phyloP scores from a whole-genome alignment of 768 basidiomycete species.

The Boletus sp. region DNA sequence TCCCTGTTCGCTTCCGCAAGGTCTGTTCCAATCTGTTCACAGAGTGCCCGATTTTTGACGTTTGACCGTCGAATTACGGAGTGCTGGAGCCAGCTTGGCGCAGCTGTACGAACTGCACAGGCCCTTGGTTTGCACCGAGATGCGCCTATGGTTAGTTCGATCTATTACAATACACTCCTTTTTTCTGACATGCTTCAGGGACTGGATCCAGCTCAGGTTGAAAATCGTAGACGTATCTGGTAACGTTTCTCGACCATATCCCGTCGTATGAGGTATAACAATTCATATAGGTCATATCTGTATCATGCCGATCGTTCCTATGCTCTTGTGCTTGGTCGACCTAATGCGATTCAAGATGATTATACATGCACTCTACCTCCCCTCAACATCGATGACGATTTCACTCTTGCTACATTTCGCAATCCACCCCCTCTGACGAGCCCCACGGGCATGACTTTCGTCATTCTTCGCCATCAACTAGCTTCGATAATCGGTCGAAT shows the following conservation, averaged over 20 bases:
- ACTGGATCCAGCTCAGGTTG: slow-evolving; percentile 70
- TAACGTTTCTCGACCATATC: slow-evolving; percentile 25
- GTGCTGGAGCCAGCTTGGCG: slow-evolving; percentile 94
- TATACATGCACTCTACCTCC: slow-evolving; percentile 82
- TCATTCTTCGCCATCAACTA: slow-evolving; percentile 79
- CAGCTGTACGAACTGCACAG: slow-evolving; percentile 89
- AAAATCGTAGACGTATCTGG: slow-evolving; percentile 91
- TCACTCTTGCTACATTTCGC: slow-evolving; percentile 40
- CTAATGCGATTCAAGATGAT: slow-evolving; percentile 84
- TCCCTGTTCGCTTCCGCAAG: neutral
- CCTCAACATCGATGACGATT: slow-evolving; percentile 66
- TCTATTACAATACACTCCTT: neutral
- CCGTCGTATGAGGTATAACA: slow-evolving; percentile 1
- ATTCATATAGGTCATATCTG: slow-evolving; percentile 65
- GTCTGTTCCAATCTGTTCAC: slow-evolving; percentile 13
- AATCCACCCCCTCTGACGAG: slow-evolving; percentile 57
- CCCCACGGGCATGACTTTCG: slow-evolving; percentile 84
- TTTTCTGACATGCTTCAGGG: slow-evolving; percentile 40
- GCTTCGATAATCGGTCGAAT: slow-evolving; percentile 85
- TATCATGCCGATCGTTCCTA: slow-evolving; percentile 94
- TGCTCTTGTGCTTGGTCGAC: slow-evolving; percentile 86
- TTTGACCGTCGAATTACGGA: slow-evolving; percentile 87
- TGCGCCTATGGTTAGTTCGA: slow-evolving; percentile 67
- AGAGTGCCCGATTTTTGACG: slow-evolving; percentile 67
- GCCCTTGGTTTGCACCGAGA: slow-evolving; percentile 92